A percentile compares a stretch with the other conserved stretches of the same genome.
These are phyloP conservation scores for Leccinum incarnatum DNA, from an alignment of 768 basidiomycete genomes.

Conservation along the genomic window DNA sequence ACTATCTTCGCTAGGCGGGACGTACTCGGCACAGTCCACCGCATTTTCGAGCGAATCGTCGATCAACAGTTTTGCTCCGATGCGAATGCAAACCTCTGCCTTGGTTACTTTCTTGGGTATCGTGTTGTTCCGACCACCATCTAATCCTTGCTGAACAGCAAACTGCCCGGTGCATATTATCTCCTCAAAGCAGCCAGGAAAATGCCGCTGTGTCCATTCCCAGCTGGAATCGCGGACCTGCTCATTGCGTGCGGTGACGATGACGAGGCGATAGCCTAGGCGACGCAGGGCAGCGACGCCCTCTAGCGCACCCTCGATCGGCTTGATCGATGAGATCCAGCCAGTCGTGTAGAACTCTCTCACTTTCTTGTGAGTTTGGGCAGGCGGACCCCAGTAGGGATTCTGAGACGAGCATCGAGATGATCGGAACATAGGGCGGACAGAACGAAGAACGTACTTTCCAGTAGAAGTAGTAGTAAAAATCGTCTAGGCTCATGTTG, in stretches of 20 bases:
- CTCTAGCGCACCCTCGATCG: conserved; percentile 61
- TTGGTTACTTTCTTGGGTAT: conserved; percentile 60
- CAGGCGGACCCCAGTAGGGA: conserved; percentile 58
- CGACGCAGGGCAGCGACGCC: conserved; percentile 52
- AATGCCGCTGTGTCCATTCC: conserved; percentile 64
- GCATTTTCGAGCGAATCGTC: conserved; percentile 85
- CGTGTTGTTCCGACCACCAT: conserved; percentile 31
- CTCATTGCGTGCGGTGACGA: conserved; percentile 71
- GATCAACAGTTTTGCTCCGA: conserved; percentile 64
- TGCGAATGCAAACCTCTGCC: conserved; percentile 64
- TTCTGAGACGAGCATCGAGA: conserved; percentile 33
- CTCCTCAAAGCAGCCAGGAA: conserved; percentile 59
- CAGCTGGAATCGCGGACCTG: conserved; percentile 56
- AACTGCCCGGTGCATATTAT: conserved; percentile 77
- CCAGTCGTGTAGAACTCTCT: conserved; percentile 54
- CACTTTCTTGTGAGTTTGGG: conserved; percentile 59
- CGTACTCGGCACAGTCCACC: conserved; percentile 47
- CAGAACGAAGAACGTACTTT: conserved; percentile 41
- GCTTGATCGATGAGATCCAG: conserved; percentile 43
- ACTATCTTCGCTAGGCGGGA: conserved; percentile 8
- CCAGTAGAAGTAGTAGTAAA: conserved; percentile 79
- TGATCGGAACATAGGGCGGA: background rate
- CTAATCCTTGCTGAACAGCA: conserved; percentile 41
- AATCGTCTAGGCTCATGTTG: conserved; percentile 49
- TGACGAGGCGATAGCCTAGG: conserved; percentile 65